These are phyloP conservation scores for Nicotiana sylvestris DNA, from an alignment of 257 asterid species.

Conservation along the genomic window DNA sequence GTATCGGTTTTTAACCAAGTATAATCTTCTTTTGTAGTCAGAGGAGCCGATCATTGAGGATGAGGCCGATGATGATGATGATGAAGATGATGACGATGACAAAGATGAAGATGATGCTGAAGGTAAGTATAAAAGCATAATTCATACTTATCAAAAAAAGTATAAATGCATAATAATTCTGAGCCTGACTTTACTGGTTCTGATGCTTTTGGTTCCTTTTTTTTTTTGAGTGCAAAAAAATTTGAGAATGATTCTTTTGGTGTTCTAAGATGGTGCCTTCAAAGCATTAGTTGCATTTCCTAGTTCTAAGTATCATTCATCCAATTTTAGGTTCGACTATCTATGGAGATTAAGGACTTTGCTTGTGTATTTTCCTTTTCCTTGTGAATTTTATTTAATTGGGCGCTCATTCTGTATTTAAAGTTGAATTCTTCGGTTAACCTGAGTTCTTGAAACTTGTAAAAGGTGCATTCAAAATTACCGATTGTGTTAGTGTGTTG, in stretches of 20 bases:
- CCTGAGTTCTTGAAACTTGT: background rate
- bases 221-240: too few relatives aligned
- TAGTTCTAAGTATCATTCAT: background rate
- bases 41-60: slow-evolving; percentile 56
- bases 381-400: background rate
- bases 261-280: background rate
- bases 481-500: background rate
- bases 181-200: background rate
- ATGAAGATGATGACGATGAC: slow-evolving; percentile 51
- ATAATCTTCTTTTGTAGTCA: slow-evolving; percentile 24
- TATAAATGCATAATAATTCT: background rate
- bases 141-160: background rate
- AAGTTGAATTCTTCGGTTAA: background rate
- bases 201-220: background rate
- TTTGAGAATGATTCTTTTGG: background rate
- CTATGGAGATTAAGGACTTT: background rate
- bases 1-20: background rate
- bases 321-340: background rate
- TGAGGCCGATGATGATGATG: slow-evolving; percentile 39
- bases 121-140: slow-evolving; percentile 27
- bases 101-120: slow-evolving; percentile 55
- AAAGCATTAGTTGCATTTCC: background rate
- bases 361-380: background rate
- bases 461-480: background rate
- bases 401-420: background rate